Percentiles rank a stretch among this genome's conserved stretches.
These are phyloP conservation scores for Chloranthus sessilifolius DNA, from an alignment of 164 flowering plant species.

Conservation along the genomic window DNA sequence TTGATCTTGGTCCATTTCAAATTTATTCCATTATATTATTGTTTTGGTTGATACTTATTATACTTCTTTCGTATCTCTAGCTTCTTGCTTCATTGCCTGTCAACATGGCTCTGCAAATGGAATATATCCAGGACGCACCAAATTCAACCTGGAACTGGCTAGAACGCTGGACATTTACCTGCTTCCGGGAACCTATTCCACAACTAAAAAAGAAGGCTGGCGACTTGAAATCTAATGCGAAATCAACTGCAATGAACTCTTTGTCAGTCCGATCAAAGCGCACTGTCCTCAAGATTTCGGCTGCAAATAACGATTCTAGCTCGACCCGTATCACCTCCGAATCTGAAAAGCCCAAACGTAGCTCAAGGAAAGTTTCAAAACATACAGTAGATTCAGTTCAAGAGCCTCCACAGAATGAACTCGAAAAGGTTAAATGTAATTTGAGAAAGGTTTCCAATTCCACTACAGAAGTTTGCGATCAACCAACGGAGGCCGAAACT, in stretches of 20 bases:
- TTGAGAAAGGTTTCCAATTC: slow-evolving; percentile 60
- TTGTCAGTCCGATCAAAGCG: slow-evolving; percentile 43
- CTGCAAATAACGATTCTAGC: slow-evolving; percentile 37
- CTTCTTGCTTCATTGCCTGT: slow-evolving; percentile 58
- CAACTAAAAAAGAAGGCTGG: slow-evolving; percentile 30
- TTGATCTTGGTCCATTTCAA: too few species aligned
- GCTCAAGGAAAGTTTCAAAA: slow-evolving; percentile 35
- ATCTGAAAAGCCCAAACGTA: slow-evolving; percentile 53
- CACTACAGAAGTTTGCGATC: slow-evolving; percentile 28
- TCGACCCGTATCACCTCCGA: slow-evolving; percentile 37
- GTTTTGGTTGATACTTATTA: too few species aligned
- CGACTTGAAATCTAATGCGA: slow-evolving; percentile 33
- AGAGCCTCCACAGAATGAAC: slow-evolving; percentile 60
- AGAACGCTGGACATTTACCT: slow-evolving; percentile 68
- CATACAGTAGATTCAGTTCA: slow-evolving; percentile 36
- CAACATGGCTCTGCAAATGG: slow-evolving; percentile 54
- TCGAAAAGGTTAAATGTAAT: slow-evolving; percentile 66
- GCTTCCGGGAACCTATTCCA: slow-evolving; percentile 49
- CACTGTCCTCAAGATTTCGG: slow-evolving; percentile 34
- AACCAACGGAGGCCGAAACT: slow-evolving; percentile 30
- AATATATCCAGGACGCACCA: slow-evolving; percentile 48
- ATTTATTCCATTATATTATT: too few species aligned
- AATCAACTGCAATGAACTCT: slow-evolving; percentile 30
- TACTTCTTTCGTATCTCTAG: slow-evolving; percentile 34
- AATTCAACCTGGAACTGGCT: slow-evolving; percentile 77